Evolutionary conservation across 768 basidiomycete species (phyloP).

Genomic region (Lepiota venenata): DNA sequence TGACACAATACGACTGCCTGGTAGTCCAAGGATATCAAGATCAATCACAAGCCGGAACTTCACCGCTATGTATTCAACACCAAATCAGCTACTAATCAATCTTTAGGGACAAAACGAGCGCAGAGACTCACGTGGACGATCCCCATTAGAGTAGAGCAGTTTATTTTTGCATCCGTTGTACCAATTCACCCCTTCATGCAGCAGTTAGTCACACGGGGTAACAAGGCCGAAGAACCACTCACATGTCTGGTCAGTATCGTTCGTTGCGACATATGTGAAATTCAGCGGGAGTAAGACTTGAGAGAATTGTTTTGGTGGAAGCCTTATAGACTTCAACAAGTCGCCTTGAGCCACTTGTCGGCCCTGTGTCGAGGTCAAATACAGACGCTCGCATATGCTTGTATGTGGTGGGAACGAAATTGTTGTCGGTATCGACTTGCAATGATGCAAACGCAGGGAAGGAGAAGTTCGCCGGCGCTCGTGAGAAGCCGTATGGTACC

Average conservation of each 20-base stretch:
- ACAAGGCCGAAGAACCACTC: slow-evolving; percentile 20
- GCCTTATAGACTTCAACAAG: slow-evolving; percentile 43
- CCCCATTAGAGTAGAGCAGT: slow-evolving; percentile 42
- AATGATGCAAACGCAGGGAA: slow-evolving; percentile 78
- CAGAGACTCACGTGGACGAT: slow-evolving; percentile 52
- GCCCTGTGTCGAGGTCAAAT: slow-evolving; percentile 64
- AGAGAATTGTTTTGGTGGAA: slow-evolving; percentile 68
- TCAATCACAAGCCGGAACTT: slow-evolving; percentile 63
- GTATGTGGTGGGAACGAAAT: slow-evolving; percentile 78
- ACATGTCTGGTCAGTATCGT: slow-evolving; percentile 86
- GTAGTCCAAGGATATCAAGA: slow-evolving; percentile 70
- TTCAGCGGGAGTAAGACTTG: slow-evolving; percentile 71
- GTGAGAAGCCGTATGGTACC: slow-evolving; percentile 63
- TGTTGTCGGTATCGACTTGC: slow-evolving; percentile 70
- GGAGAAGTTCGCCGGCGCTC: slow-evolving; percentile 84
- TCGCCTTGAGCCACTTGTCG: slow-evolving; percentile 67
- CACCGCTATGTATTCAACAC: slow-evolving; percentile 36
- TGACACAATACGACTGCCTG: slow-evolving; percentile 46
- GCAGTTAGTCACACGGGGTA: slow-evolving; percentile 2
- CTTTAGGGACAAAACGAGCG: background rate
- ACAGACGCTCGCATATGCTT: slow-evolving; percentile 62
- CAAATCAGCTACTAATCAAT: slow-evolving; percentile 3
- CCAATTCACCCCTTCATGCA: slow-evolving; percentile 59
- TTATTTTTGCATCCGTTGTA: slow-evolving; percentile 74
- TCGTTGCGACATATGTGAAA: slow-evolving; percentile 79